Evolutionary conservation across 106 monocot species (phyloP), one percentile per base, ranked within the genome.

Genomic region (Vanilla planifolia): DNA sequence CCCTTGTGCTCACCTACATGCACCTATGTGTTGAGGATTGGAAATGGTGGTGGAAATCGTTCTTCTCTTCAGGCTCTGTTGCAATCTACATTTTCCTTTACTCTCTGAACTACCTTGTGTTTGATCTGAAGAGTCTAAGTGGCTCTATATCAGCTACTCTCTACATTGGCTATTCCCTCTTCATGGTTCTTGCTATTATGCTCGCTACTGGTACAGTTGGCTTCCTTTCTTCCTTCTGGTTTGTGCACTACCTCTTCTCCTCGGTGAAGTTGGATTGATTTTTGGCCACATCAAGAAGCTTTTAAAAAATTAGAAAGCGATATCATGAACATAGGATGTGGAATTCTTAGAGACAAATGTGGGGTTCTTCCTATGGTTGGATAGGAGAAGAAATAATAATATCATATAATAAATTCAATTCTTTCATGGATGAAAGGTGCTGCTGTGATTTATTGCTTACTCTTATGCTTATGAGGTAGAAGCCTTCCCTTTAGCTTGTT

Each of bases 41-140:
- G 67, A 63, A 68, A 28, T 79, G 78, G 78, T 79, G 78, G 78
- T 79, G 78, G 78, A 79, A 79, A 59, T 67, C 78, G 4, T 79
- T 79, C 56, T 79, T 79, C 68, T 62, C 68, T 5, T 79, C 78
- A 0, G 78, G 78, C 43, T 79, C 78, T 1, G 78, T 79, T 7
- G 78, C 78, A 8, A 63, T 79, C 13, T 79, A 79, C 63, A 69
- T 79, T 30, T 79, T 79, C 42, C 44, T 73, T 19, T 79, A 79
- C 48, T 79, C 73, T 5, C 46, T 79, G 29, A 79, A 79, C 51
- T 79, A 79, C 40, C 68, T 79, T 20, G 59, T 73, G 9, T 79
- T 79, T 52, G 78, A 79, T 66, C 73, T 79, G 3, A 73, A 79
- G 27, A 79, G 78, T 55, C 48, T 79, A 24, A 79, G 78, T 25